Evolutionary conservation across 805 yeast species (phyloP).

Genomic region (Kodamaea laetipori): DNA sequence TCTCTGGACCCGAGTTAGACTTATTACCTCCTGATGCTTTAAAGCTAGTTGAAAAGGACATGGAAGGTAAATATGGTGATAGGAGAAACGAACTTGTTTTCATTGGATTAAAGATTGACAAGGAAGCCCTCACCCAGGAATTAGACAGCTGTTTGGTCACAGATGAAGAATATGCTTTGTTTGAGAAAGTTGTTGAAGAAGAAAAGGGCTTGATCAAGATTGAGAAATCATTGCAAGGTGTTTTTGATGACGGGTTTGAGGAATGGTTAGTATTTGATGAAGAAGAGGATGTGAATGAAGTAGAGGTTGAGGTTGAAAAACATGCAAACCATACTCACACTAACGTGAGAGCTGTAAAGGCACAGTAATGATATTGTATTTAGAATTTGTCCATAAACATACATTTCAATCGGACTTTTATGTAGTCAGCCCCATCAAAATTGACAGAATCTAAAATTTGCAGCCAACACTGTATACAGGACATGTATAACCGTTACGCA

Average conservation of each 20-base stretch:
- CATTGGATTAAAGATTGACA: constrained; percentile 42
- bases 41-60: constrained; percentile 35
- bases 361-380: no score
- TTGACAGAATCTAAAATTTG: no score
- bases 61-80: constrained; percentile 44
- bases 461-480: no score
- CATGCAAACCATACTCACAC: constrained; percentile 14
- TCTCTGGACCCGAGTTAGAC: constrained; percentile 29
- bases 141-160: constrained; percentile 43
- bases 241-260: constrained; percentile 46
- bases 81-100: constrained; percentile 49
- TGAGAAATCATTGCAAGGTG: constrained; percentile 29
- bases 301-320: constrained; percentile 8
- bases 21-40: constrained; percentile 33
- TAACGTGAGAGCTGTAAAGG: constrained; percentile 9
- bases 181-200: constrained; percentile 27
- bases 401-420: no score
- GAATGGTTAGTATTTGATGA: constrained; percentile 36
- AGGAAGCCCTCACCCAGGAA: constrained; percentile 25
- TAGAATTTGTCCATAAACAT: no score
- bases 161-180: constrained; percentile 37
- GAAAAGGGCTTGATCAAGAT: constrained; percentile 30
- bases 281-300: background rate
- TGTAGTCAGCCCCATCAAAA: no score
- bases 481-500: no score